These are phyloP conservation scores for Ceratobasidium sp. DNA, from an alignment of 1,284 basidiomycete genomes.

Conservation along the genomic window DNA sequence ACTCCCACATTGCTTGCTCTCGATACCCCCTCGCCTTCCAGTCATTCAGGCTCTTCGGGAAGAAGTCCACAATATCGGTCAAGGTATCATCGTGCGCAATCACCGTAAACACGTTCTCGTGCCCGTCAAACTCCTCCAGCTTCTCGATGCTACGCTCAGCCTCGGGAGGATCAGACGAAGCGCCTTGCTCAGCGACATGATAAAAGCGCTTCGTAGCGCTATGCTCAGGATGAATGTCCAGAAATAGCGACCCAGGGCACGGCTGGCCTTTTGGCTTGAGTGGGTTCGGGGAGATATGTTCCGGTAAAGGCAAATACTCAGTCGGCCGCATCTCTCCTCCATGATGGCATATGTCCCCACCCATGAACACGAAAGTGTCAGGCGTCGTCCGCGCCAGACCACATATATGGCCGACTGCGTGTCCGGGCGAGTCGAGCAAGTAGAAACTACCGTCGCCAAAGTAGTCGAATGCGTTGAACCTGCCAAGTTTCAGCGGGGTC, in stretches of 20 bases:
- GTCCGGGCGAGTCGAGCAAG: conserved; percentile 43
- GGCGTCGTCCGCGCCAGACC: conserved; percentile 30
- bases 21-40: conserved; percentile 18
- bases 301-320: conserved; percentile 25
- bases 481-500: neutral
- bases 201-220: conserved; percentile 18
- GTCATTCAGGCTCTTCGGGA: conserved; percentile 29
- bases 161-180: conserved; percentile 6
- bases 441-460: conserved; percentile 46
- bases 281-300: conserved; percentile 36
- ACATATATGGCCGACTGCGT: conserved; percentile 42
- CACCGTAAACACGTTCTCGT: conserved; percentile 28
- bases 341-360: conserved; percentile 36
- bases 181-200: neutral
- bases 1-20: conserved; percentile 24
- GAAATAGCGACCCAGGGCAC: conserved; percentile 15
- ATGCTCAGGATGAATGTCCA: conserved; percentile 10
- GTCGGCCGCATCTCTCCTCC: conserved; percentile 26
- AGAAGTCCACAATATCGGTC: conserved; percentile 26
- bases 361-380: conserved; percentile 37
- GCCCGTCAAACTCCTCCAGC: conserved; percentile 19
- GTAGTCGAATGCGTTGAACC: conserved; percentile 43
- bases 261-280: neutral
- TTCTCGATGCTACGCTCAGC: conserved; percentile 20
- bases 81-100: conserved; percentile 34